Percentiles rank a stretch among this genome's conserved stretches.
phyloP scores from a whole-genome alignment of 1,284 basidiomycete species.

The Ganoderma lucidum region DNA sequence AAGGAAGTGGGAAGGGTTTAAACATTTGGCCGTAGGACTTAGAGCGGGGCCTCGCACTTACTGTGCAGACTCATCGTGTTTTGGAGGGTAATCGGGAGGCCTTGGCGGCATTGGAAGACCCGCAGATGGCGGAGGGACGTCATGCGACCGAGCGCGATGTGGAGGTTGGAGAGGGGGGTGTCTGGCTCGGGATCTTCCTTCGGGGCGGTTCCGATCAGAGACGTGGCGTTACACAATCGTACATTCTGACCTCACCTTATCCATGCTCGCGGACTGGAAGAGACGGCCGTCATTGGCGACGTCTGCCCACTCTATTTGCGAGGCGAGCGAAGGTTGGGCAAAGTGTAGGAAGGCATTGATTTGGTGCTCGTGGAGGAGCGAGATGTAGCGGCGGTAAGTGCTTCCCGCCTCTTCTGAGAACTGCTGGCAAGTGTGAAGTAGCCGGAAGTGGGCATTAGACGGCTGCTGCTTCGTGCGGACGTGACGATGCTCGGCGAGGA shows the following conservation, averaged over 20 bases:
- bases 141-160: constrained; percentile 44
- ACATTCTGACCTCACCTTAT: constrained; percentile 30
- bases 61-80: constrained; percentile 29
- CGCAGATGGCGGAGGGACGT: constrained; percentile 43
- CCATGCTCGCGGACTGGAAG: constrained; percentile 29
- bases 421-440: constrained; percentile 45
- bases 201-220: constrained; percentile 22
- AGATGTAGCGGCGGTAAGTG: constrained; percentile 45
- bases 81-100: constrained; percentile 35
- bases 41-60: constrained; percentile 15
- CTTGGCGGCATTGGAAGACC: constrained; percentile 47
- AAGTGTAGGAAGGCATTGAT: constrained; percentile 42
- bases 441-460: constrained; percentile 43
- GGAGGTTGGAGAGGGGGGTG: constrained; percentile 44
- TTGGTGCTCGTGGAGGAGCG: constrained; percentile 49
- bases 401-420: constrained; percentile 42
- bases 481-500: constrained; percentile 39
- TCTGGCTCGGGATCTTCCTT: constrained; percentile 23
- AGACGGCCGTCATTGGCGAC: constrained; percentile 52
- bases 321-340: constrained; percentile 32
- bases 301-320: constrained; percentile 45
- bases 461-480: constrained; percentile 43
- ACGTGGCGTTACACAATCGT: constrained; percentile 27
- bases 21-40: background rate
- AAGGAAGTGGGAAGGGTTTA: background rate